A percentile compares a stretch with the other conserved stretches of the same genome.
phyloP scores from a whole-genome alignment of 75 land plant genomes.

The Picea sitchensis region DNA sequence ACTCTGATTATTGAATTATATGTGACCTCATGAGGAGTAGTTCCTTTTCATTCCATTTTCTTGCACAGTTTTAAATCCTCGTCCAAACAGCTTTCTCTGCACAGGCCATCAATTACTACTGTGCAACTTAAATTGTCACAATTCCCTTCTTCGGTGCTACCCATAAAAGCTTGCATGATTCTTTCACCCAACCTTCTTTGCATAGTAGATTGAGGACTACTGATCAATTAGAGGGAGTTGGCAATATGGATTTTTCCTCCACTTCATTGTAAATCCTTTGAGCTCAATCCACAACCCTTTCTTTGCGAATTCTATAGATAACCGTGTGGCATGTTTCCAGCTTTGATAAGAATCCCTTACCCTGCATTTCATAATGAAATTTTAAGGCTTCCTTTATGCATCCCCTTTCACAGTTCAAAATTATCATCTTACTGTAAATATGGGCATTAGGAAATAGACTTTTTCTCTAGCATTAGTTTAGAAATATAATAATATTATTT shows the following conservation, averaged over 20 bases:
- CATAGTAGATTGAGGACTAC: slow-evolving; percentile 25
- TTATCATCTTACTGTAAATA: slow-evolving; percentile 16
- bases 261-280: slow-evolving; percentile 10
- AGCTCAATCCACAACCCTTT: too few species aligned
- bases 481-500: too few species aligned
- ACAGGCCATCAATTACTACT: slow-evolving; percentile 47
- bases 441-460: slow-evolving; percentile 9
- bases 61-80: slow-evolving; percentile 53
- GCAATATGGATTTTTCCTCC: background rate
- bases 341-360: background rate
- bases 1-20: slow-evolving; percentile 59
- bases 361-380: slow-evolving; percentile 6
- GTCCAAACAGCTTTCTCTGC: slow-evolving; percentile 41
- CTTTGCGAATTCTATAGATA: slow-evolving; percentile 12
- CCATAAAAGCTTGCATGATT: slow-evolving; percentile 42
- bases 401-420: slow-evolving; percentile 23
- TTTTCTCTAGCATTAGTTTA: too few species aligned
- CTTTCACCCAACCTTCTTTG: slow-evolving; percentile 34
- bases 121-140: slow-evolving; percentile 34
- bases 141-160: slow-evolving; percentile 27
- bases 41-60: slow-evolving; percentile 29
- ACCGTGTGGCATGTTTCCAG: background rate
- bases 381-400: slow-evolving; percentile 6
- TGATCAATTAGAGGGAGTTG: slow-evolving; percentile 7
- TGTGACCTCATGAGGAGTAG: slow-evolving; percentile 36